Evolutionary conservation across 2,329 filamentous ascomycete genomes (phyloP).

Genomic region (Clarireedia sp.): DNA sequence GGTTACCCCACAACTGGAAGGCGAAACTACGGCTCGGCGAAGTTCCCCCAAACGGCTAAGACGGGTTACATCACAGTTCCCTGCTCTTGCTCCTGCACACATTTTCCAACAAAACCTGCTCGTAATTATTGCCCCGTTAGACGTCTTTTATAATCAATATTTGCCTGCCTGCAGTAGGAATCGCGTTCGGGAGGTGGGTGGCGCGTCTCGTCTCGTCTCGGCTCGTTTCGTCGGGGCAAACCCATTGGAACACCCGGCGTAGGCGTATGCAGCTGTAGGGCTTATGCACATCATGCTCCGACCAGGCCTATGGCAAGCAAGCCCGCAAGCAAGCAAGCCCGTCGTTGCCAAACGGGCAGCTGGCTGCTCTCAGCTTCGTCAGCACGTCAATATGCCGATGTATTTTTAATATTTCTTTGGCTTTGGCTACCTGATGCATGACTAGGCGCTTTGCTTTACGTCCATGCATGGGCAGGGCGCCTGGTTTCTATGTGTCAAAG

Average conservation of each 20-base stretch:
- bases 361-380: neutral
- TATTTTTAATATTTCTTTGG: neutral
- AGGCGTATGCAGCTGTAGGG: neutral
- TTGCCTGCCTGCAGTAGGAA: too few relatives aligned
- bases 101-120: neutral
- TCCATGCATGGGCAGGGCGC: neutral
- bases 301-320: too few relatives aligned
- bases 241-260: neutral
- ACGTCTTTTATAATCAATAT: neutral
- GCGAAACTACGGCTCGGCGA: neutral
- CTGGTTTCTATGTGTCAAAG: constrained; percentile 4
- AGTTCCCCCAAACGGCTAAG: neutral
- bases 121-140: neutral
- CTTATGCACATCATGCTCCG: constrained; percentile 4
- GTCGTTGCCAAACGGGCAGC: too few relatives aligned
- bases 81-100: too few relatives aligned
- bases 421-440: neutral
- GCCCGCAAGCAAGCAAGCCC: too few relatives aligned
- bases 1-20: neutral
- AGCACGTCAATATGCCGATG: neutral
- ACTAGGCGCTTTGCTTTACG: too few relatives aligned
- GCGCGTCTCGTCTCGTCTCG: too few relatives aligned
- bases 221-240: neutral
- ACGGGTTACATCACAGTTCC: neutral
- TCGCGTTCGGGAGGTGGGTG: too few relatives aligned